Evolutionary conservation across 2,329 filamentous ascomycete genomes (phyloP).

Genomic region (Parastagonospora nodorum): DNA sequence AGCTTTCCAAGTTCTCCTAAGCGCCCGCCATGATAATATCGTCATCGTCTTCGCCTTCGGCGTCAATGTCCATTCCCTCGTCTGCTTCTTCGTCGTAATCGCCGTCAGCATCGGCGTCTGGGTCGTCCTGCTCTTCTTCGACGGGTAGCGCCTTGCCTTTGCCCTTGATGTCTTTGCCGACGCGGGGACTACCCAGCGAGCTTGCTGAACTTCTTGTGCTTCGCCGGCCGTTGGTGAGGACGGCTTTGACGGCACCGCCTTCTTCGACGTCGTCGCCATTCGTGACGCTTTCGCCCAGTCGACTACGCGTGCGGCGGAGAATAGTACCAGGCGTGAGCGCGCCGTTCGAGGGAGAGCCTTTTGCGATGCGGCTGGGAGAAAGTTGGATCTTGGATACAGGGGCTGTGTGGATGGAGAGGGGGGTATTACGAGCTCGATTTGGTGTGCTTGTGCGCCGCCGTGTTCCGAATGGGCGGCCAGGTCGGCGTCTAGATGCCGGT

Average conservation of each 20-base stretch:
- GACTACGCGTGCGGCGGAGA: conserved; percentile 49
- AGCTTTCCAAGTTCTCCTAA: conserved; percentile 2
- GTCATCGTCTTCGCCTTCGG: conserved; percentile 29
- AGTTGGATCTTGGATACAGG: conserved; percentile 40
- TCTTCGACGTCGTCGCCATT: conserved; percentile 42
- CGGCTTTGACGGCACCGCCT: conserved; percentile 36
- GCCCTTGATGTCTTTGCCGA: conserved; percentile 26
- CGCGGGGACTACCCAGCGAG: conserved; percentile 32
- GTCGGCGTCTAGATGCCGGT: conserved; percentile 39
- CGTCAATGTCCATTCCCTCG: conserved; percentile 30
- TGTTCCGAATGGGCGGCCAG: conserved; percentile 45
- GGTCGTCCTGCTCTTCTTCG: conserved; percentile 39
- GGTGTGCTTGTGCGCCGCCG: conserved; percentile 45
- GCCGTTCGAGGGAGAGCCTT: conserved; percentile 40
- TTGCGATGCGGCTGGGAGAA: conserved; percentile 34
- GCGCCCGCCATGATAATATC: conserved; percentile 35
- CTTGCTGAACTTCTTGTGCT: conserved; percentile 38
- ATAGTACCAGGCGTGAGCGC: conserved; percentile 35
- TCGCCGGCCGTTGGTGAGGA: conserved; percentile 29
- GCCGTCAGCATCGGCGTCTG: conserved; percentile 33
- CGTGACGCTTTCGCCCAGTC: conserved; percentile 48
- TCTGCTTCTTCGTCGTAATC: conserved; percentile 33
- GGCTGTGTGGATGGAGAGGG: conserved; percentile 36
- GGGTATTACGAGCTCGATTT: conserved; percentile 29
- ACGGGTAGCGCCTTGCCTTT: conserved; percentile 32